Evolutionary conservation across 2,329 filamentous ascomycete species (phyloP), one percentile per base, ranked within the genome.

Genomic region (Coniella vitis): DNA sequence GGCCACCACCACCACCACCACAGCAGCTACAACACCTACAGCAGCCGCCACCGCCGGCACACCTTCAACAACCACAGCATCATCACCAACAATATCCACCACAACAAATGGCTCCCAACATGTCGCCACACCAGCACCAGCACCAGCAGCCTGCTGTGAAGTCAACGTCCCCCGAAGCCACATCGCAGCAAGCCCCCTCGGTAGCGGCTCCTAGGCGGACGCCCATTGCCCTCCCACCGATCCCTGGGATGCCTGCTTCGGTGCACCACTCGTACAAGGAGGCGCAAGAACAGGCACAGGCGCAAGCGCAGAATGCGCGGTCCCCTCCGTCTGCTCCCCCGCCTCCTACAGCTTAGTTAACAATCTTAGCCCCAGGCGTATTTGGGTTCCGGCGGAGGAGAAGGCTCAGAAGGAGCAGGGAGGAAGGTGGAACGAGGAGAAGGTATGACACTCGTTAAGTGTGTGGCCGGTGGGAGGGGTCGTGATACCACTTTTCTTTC

Each of bases 241-340:
- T 51, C 16, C 48, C 52, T 14, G 52, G 52, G 4, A 54, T 54
- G 52, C 52, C 52, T 5, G 52, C 49, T 2, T 54, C 52, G 14
- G 49, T 54, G 12, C 48, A 51, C 25, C 52, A 54, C 17, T 51
- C 49, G 21, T 51, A 54, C 32, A 49, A 54, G 22, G 45, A 47
- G 17, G 52, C 52, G 5, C 47, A 53, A 29, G 48, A 43, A 4
- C 47, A 49, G 35, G 47, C 47, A n/a, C 47, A 53, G 29, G 48
- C 48, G 4, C 47, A 49, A 39, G 47, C 47, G 16, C 47, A 40
- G 17, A 45, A 45, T 8, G 40, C 36, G 9, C 47, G 45, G 21
- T 45, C 47, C 7, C 39, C 35, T 29, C 40, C 42, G 17, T 32
- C 51, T 32, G 32, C 45, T 7, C 25, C 54, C 32, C 40, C 40